Evolutionary conservation across 805 yeast species (phyloP).

Genomic region (Kodamaea sagamina): DNA sequence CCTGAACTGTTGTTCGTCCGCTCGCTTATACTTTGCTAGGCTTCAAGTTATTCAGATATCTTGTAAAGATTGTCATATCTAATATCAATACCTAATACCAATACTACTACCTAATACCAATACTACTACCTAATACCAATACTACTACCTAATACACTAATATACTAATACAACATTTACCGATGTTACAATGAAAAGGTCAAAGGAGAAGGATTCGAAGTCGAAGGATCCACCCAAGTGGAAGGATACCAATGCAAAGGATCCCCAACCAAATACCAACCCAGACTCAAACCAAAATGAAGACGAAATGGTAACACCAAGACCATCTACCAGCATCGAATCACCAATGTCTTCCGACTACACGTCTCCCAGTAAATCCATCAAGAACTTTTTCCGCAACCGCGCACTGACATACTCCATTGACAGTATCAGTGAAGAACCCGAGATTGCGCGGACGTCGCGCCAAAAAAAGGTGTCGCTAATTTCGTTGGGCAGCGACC

Average conservation of each 20-base stretch:
- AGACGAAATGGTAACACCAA: conserved; percentile 5
- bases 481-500: conserved; percentile 13
- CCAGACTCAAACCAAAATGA: no score
- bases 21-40: no score
- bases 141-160: no score
- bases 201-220: neutral
- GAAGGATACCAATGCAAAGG: neutral
- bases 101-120: no score
- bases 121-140: no score
- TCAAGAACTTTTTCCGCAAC: conserved; percentile 26
- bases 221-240: neutral
- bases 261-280: no score
- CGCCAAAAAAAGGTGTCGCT: conserved; percentile 6
- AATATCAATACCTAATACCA: no score
- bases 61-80: no score
- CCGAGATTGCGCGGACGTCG: conserved; percentile 14
- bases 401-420: conserved; percentile 26
- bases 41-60: no score
- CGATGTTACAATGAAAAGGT: conserved; percentile 1
- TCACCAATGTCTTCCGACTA: conserved; percentile 15
- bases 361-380: conserved; percentile 30
- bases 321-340: conserved; percentile 1
- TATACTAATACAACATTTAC: no score
- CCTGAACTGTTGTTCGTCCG: no score
- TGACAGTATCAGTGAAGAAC: conserved; percentile 27